A percentile compares a stretch with the other conserved stretches of the same genome.
Evolutionary conservation across 106 monocot species (phyloP).

Genomic region (Dendrobium chrysotoxum): DNA sequence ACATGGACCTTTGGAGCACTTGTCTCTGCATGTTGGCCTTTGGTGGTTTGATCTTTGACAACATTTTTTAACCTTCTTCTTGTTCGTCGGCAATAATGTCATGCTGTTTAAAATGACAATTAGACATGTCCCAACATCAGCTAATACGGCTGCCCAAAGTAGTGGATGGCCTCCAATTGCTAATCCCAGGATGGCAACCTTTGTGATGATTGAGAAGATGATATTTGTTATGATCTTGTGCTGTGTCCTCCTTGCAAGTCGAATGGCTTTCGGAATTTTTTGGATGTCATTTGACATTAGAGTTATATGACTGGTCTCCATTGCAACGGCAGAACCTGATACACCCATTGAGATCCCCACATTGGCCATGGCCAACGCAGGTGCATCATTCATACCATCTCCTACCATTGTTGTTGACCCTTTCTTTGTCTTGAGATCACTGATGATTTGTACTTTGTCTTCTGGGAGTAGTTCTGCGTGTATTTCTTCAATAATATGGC

Average conservation of each 20-base stretch:
- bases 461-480: conserved; percentile 81
- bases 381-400: conserved; percentile 97
- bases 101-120: conserved; percentile 84
- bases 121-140: conserved; percentile 90
- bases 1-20: too few relatives aligned
- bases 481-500: conserved; percentile 39
- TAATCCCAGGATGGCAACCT: conserved; percentile 54
- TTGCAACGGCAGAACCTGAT: conserved; percentile 86
- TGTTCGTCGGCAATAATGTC: conserved; percentile 29
- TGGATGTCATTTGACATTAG: conserved; percentile 90
- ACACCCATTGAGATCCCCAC: conserved; percentile 98
- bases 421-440: conserved; percentile 46
- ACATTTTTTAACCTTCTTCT: conserved; percentile 27
- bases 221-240: conserved; percentile 70
- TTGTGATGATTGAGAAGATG: conserved; percentile 46
- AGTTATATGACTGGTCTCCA: conserved; percentile 86
- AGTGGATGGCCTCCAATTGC: conserved; percentile 76
- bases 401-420: conserved; percentile 76
- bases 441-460: conserved; percentile 66
- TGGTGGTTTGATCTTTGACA: conserved; percentile 21
- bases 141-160: conserved; percentile 89
- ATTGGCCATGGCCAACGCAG: conserved; percentile 65
- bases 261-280: conserved; percentile 64
- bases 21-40: not conserved
- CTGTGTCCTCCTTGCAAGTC: conserved; percentile 55